These are phyloP conservation scores for Tuber microsphaerosporum DNA, from an alignment of 495 filamentous ascomycete genomes.

Conservation along the genomic window DNA sequence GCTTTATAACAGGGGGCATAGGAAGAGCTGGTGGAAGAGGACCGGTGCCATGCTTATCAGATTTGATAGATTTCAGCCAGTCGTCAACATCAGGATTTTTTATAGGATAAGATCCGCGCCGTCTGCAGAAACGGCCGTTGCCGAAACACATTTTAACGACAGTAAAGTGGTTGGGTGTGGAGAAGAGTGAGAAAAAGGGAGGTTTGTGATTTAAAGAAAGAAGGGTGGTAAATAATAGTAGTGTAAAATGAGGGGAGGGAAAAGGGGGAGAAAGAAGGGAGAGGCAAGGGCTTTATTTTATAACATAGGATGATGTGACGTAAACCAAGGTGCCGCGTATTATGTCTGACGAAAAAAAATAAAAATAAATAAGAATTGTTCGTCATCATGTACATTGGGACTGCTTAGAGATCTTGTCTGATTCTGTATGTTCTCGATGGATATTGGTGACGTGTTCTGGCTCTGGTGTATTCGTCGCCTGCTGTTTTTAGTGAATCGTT, in stretches of 20 bases:
- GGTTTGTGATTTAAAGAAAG: neutral
- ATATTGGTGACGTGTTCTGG: neutral
- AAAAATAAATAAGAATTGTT: neutral
- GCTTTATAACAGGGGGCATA: neutral
- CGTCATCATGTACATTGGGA: neutral
- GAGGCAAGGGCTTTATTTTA: neutral
- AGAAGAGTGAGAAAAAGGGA: too few relatives aligned
- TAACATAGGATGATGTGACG: neutral
- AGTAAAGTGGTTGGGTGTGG: neutral
- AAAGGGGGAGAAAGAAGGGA: neutral
- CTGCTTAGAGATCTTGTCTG: neutral
- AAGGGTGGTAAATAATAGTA: neutral
- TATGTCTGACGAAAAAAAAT: neutral
- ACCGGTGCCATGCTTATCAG: neutral
- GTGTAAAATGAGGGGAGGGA: neutral
- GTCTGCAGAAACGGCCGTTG: neutral
- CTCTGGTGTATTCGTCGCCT: conserved; percentile 7
- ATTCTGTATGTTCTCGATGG: neutral
- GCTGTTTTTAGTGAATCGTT: neutral
- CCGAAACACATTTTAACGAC: neutral
- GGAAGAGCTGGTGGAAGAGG: neutral
- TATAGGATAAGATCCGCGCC: neutral
- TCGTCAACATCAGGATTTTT: neutral
- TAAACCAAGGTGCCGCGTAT: neutral
- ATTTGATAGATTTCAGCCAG: neutral